Evolutionary conservation across 1,139 yeast species (phyloP), one percentile per base, ranked within the genome.

Genomic region (Scheffersomyces titani): DNA sequence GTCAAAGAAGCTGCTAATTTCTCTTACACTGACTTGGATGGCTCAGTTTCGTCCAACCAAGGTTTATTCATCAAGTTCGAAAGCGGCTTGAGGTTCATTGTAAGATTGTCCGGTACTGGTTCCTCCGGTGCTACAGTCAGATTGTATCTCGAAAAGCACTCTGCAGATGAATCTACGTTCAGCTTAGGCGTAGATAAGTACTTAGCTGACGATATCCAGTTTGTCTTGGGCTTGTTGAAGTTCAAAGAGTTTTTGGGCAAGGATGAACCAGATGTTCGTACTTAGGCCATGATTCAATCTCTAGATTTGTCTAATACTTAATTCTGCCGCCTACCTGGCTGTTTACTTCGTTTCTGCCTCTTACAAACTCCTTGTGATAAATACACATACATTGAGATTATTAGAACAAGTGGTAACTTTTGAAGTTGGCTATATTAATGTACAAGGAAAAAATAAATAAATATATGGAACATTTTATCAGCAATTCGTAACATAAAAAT

Each of bases 101-200:
- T 92, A 52, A 88, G 99, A 74, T 82, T 94, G 63, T 92, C 98
- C 0, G 99, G 99, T 57, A 94, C 99, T 13, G 99, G 99, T 6
- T 92, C 98, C 1, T 88, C 97, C 1, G 99, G 99, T 52, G 98
- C 99, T 19, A 94, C 99, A 3, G 93, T 96, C 60, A 87, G 99
- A 75, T 80, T 94, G 63, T 94, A 94, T 75, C 80, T 93, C 71
- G 99, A 94, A 74, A 88, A 88, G 74, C 93, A 90, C 76, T 86
- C 89, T 49, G 67, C 74, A 54, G 96, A 92, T 67, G 71, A 76
- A 57, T 62, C 83, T 18, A 80, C 80, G 51, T 85, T 83, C 67
- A 68, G 68, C 9, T 65, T 75, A 58, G 73, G 79, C 51, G 96
- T 93, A n/a, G 91, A 89, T 64, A 86, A 86, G 48, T 92, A 77